Conservation (phyloP, 2,329 filamentous ascomycete genomes). For the Emericellopsis cladophorae region DNA sequence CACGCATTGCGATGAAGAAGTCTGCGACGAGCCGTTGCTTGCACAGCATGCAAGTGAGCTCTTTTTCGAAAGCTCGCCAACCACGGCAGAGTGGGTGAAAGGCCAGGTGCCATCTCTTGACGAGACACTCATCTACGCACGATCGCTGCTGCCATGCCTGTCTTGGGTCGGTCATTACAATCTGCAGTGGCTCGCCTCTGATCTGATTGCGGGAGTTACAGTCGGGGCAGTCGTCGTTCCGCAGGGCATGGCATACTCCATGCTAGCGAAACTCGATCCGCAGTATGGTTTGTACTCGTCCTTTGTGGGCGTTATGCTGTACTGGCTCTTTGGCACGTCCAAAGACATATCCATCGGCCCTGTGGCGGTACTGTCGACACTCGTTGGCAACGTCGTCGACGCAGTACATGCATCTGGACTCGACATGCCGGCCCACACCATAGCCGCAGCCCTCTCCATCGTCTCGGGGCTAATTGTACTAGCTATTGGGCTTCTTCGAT, state of each 20-base stretch:
- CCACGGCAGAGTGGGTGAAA: conserved; percentile 56
- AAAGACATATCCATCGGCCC: conserved; percentile 98
- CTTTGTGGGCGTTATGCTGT: conserved; percentile 88
- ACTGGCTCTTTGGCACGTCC: conserved; percentile 97
- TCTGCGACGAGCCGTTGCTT: background rate
- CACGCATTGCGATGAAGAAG: background rate
- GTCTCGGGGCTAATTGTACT: conserved; percentile 67
- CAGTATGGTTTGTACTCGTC: conserved; percentile 79
- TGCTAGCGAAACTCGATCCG: conserved; percentile 64
- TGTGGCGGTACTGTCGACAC: conserved; percentile 88
- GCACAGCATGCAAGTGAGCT: background rate
- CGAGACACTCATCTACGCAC: conserved; percentile 47
- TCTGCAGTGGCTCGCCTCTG: conserved; percentile 73
- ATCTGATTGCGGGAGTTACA: conserved; percentile 64
- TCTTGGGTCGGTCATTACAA: conserved; percentile 90
- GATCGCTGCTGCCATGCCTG: conserved; percentile 73
- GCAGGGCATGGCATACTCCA: conserved; percentile 91
- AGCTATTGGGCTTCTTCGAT: conserved; percentile 63
- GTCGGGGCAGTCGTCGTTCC: conserved; percentile 68
- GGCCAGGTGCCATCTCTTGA: conserved; percentile 46
- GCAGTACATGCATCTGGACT: conserved; percentile 46
- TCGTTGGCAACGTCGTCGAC: conserved; percentile 71
- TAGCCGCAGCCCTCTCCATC: conserved; percentile 69
- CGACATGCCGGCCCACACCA: conserved; percentile 45
- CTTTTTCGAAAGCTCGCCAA: conserved; percentile 53